A percentile compares a stretch with the other conserved stretches of the same genome.
Conservation (phyloP, 2,329 filamentous ascomycete species). For the Aspergillus pseudoterreus region DNA sequence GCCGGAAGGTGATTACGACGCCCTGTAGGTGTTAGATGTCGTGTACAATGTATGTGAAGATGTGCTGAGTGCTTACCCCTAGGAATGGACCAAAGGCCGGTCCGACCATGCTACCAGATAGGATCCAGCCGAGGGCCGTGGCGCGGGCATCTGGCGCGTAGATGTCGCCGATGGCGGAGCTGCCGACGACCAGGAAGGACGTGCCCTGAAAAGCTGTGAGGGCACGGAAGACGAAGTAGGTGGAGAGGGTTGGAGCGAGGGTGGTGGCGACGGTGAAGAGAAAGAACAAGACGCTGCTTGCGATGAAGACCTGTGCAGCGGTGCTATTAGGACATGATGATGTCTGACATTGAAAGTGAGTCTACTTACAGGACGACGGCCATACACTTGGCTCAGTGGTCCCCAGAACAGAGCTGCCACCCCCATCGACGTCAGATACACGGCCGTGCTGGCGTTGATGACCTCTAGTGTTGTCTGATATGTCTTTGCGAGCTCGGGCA, state of each 20-base stretch:
- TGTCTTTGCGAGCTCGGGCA: conserved; percentile 67
- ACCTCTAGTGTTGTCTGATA: conserved; percentile 64
- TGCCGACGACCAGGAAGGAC: conserved; percentile 68
- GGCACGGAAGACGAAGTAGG: conserved; percentile 71
- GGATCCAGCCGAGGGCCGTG: conserved; percentile 70
- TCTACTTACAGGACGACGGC: conserved; percentile 52
- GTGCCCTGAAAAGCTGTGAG: conserved; percentile 73
- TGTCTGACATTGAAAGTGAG: no score
- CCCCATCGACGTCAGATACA: conserved; percentile 74
- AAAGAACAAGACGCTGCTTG: conserved; percentile 62
- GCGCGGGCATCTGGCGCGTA: conserved; percentile 65
- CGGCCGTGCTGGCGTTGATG: conserved; percentile 70
- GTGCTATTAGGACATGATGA: not conserved
- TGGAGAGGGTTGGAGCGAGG: conserved; percentile 64
- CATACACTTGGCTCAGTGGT: conserved; percentile 64
- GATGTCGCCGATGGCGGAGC: conserved; percentile 65
- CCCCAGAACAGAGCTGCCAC: conserved; percentile 68
- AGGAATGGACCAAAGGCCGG: conserved; percentile 59
- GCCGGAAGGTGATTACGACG: conserved; percentile 69
- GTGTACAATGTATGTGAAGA: not conserved
- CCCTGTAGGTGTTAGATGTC: conserved; percentile 49
- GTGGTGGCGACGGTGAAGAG: conserved; percentile 69
- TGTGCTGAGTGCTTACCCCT: conserved; percentile 23
- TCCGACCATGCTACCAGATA: conserved; percentile 67
- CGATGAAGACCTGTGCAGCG: conserved; percentile 50